Conservation (phyloP, 352 stramenopile genomes). For the Phytophthora nicotianae region DNA sequence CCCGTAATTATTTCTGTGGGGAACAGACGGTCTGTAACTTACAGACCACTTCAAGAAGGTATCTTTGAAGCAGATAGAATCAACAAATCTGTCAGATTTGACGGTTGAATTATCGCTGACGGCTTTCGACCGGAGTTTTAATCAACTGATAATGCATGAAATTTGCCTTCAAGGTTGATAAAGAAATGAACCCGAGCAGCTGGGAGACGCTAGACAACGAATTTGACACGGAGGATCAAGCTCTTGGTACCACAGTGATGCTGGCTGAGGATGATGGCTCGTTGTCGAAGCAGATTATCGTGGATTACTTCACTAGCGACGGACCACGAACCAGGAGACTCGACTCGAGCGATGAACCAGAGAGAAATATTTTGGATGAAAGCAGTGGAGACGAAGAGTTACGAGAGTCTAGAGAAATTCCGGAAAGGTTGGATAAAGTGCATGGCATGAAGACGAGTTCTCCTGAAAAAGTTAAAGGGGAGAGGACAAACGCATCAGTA, state of each 20-base stretch:
- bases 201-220: constrained; percentile 18
- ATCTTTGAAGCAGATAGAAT: constrained; percentile 29
- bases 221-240: constrained; percentile 12
- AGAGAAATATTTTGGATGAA: constrained; percentile 21
- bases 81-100: constrained; percentile 9
- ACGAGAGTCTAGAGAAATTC: constrained; percentile 6
- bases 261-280: constrained; percentile 23
- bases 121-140: constrained; percentile 17
- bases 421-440: neutral
- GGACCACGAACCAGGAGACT: constrained; percentile 14
- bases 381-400: constrained; percentile 26
- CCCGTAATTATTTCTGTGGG: constrained; percentile 23
- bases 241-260: constrained; percentile 24
- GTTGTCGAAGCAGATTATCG: constrained; percentile 38
- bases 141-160: neutral
- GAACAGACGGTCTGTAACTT: too few species aligned
- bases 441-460: neutral
- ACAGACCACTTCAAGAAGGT: constrained; percentile 29
- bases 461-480: neutral
- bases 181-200: constrained; percentile 4
- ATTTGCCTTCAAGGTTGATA: neutral
- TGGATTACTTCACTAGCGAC: constrained; percentile 37
- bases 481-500: neutral
- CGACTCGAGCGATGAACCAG: constrained; percentile 3
- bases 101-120: constrained; percentile 30